Conservation (phyloP, 2,329 filamentous ascomycete species). For the Tothia fuscella region DNA sequence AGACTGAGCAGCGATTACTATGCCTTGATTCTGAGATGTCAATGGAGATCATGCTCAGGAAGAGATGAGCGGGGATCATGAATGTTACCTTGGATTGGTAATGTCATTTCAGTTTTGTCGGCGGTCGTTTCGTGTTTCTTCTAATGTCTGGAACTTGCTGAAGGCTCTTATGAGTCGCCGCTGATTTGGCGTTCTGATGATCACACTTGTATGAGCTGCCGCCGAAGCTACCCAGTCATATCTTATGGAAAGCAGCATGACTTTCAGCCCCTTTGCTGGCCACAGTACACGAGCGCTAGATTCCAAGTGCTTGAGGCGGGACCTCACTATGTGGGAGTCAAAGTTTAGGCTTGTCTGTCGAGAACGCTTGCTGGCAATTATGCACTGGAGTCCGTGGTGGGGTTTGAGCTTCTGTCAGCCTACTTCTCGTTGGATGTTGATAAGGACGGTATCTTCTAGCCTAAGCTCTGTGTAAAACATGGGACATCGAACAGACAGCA, state of each 20-base stretch:
- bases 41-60: not conserved
- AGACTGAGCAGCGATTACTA: not conserved
- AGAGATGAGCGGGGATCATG: slow-evolving; percentile 4
- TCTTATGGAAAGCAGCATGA: too few relatives aligned
- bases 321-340: slow-evolving; percentile 93
- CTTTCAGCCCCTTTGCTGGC: too few relatives aligned
- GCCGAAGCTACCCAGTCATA: not conserved
- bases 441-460: slow-evolving; percentile 1
- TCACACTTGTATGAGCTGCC: slow-evolving; percentile 1
- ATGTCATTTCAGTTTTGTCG: slow-evolving; percentile 14
- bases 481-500: not conserved
- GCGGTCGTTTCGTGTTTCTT: slow-evolving; percentile 8
- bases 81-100: too few relatives aligned
- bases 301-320: slow-evolving; percentile 37
- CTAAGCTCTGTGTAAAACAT: not conserved
- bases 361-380: not conserved
- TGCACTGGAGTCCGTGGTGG: slow-evolving; percentile 1
- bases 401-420: not conserved
- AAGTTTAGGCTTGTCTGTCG: slow-evolving; percentile 79
- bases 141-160: slow-evolving; percentile 1
- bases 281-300: slow-evolving; percentile 10
- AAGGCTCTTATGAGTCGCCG: too few relatives aligned
- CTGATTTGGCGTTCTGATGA: slow-evolving; percentile 2
- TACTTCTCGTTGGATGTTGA: slow-evolving; percentile 6
- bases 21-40: not conserved